A percentile compares a stretch with the other conserved stretches of the same genome.
These are phyloP conservation scores for Plenodomus lindquistii DNA, from an alignment of 2,329 filamentous ascomycete genomes.

Conservation along the genomic window DNA sequence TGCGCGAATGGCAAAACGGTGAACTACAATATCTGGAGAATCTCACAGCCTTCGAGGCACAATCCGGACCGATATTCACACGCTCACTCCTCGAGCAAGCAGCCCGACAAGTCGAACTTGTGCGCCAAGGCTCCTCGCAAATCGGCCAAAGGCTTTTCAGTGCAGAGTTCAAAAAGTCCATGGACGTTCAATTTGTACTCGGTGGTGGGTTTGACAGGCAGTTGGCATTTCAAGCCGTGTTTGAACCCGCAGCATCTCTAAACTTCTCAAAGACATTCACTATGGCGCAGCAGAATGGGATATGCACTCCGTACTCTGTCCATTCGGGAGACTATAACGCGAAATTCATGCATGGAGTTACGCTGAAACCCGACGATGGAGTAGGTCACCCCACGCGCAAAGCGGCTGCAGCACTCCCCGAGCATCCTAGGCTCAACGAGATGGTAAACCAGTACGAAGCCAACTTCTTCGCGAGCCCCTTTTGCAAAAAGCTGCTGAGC, in stretches of 20 bases:
- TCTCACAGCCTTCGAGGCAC: not conserved
- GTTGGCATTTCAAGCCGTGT: no score
- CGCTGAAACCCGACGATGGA: not conserved
- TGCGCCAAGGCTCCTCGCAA: not conserved
- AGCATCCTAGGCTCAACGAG: no score
- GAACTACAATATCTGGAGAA: not conserved
- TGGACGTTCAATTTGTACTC: no score
- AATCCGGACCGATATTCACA: not conserved
- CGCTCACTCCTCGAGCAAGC: not conserved
- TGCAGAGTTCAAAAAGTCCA: no score
- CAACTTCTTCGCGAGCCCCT: not conserved
- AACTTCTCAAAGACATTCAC: no score
- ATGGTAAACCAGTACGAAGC: not conserved
- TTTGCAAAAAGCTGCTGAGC: not conserved
- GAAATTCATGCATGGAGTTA: not conserved
- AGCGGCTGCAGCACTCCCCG: no score
- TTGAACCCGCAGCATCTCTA: no score
- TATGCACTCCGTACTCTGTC: not conserved
- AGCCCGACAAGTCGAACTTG: not conserved
- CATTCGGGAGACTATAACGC: not conserved
- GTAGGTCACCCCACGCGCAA: not conserved
- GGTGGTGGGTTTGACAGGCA: no score
- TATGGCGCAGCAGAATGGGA: not conserved
- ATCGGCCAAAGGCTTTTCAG: no score
- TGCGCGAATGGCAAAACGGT: not conserved